These are phyloP conservation scores for Ustanciosporium gigantosporum DNA, from an alignment of 1,284 basidiomycete genomes.

Conservation along the genomic window DNA sequence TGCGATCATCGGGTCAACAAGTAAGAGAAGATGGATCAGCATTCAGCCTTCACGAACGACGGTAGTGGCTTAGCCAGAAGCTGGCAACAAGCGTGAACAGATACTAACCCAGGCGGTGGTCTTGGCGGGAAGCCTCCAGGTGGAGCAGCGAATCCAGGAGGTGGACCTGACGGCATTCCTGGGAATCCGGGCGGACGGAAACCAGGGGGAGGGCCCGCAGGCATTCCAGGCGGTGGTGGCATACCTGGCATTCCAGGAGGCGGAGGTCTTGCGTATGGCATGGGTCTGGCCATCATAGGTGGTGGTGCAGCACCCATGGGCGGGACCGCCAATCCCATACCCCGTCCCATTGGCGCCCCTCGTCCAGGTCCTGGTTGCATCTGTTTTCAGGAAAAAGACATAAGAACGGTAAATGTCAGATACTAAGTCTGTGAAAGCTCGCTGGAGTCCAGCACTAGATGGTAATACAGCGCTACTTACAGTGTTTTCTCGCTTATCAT, in stretches of 20 bases:
- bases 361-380: constrained; percentile 88
- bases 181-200: constrained; percentile 53
- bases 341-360: constrained; percentile 92
- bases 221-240: constrained; percentile 62
- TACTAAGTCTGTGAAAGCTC: too few species aligned
- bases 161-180: constrained; percentile 30
- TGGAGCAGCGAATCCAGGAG: constrained; percentile 29
- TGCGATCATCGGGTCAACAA: too few species aligned
- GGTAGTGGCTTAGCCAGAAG: background rate
- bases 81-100: too few species aligned
- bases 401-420: background rate
- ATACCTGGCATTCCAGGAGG: constrained; percentile 70
- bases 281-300: constrained; percentile 59
- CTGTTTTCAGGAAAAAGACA: constrained; percentile 17
- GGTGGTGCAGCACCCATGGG: constrained; percentile 66
- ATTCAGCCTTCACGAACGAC: constrained; percentile 1
- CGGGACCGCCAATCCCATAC: constrained; percentile 88
- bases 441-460: constrained; percentile 4
- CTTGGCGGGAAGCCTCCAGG: constrained; percentile 28
- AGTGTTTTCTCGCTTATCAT: constrained; percentile 85
- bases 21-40: background rate
- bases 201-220: constrained; percentile 48
- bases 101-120: constrained; percentile 33
- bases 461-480: constrained; percentile 55
- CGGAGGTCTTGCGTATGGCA: constrained; percentile 64